A percentile compares a stretch with the other conserved stretches of the same genome.
phyloP scores from a whole-genome alignment of 1,139 yeast species.

The Tardiomyces blankii region DNA sequence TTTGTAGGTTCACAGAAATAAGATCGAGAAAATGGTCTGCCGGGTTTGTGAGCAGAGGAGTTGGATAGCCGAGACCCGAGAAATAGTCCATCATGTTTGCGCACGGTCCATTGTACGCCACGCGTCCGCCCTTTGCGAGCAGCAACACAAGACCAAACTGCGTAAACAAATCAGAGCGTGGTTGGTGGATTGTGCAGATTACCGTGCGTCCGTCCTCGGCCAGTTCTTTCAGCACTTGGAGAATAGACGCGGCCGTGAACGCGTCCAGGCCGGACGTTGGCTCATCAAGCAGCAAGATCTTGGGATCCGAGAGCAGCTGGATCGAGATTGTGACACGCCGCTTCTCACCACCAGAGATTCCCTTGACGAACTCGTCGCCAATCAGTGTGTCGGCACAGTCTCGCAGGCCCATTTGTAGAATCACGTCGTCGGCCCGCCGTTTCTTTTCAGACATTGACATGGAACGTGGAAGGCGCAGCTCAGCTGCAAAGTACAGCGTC shows the following conservation, averaged over 20 bases:
- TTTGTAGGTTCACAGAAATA: slow-evolving; percentile 39
- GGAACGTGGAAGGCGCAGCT: slow-evolving; percentile 38
- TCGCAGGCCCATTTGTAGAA: slow-evolving; percentile 55
- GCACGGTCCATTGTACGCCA: slow-evolving; percentile 45
- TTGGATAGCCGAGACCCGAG: slow-evolving; percentile 34
- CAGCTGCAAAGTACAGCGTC: slow-evolving; percentile 63
- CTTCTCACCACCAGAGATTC: slow-evolving; percentile 81
- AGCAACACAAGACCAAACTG: slow-evolving; percentile 57
- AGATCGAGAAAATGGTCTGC: slow-evolving; percentile 69
- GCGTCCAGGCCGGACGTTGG: slow-evolving; percentile 87
- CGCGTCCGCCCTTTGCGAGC: slow-evolving; percentile 62
- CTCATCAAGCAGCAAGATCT: slow-evolving; percentile 65
- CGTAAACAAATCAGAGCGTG: slow-evolving; percentile 53
- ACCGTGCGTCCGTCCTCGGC: slow-evolving; percentile 59
- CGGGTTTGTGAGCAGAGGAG: slow-evolving; percentile 51
- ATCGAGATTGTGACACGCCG: slow-evolving; percentile 75
- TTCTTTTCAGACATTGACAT: slow-evolving; percentile 19
- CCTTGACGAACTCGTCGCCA: slow-evolving; percentile 64
- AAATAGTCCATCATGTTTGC: slow-evolving; percentile 35
- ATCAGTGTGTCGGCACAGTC: slow-evolving; percentile 72
- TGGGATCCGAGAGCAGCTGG: slow-evolving; percentile 62
- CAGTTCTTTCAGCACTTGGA: slow-evolving; percentile 47
- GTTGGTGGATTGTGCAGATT: slow-evolving; percentile 77
- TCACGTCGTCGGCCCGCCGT: slow-evolving; percentile 41
- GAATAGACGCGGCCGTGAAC: slow-evolving; percentile 61